Evolutionary conservation across 2,329 filamentous ascomycete genomes (phyloP), one percentile per base, ranked within the genome.

Genomic region (Coniochaeta sp.): DNA sequence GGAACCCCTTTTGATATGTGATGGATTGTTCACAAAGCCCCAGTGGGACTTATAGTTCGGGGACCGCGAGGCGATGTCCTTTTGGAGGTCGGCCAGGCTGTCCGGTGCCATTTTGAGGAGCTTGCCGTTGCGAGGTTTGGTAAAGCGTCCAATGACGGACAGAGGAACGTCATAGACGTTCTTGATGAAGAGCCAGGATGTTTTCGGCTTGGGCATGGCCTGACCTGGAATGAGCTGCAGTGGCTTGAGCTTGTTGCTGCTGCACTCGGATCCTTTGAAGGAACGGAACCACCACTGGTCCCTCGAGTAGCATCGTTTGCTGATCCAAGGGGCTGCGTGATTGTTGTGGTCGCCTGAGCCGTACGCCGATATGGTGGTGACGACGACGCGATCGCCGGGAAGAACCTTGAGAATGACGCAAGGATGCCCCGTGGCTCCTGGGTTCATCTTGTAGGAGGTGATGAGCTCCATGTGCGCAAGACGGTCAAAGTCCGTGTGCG

Each of bases 331-430:
- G 16, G 47, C 47, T 4, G 19, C 1, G 24, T 38, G 1, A 24
- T 63, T n/a, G 47, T 69, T 70, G 3, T 59, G 12, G 2, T 57
- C 30, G 10, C 63, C 59, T 1, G 68, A 70, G 4, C 55, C 24
- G 59, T 70, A 74, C 8, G 72, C 70, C n/a, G 70, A 71, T 36
- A 73, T 63, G 1, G 70, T 71, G 1, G 67, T 69, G 47, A 73
- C 59, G 4, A 70, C 63, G 36, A 65, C 68, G 40, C 67, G 54
- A 17, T 24, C 57, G 4, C 44, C 57, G 38, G 55, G 10, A 22
- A 55, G 57, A 8, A 59, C 58, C 17, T 63, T 63, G 10, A 74
- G 63, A 57, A 74, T 67, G 44, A 74, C 70, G 54, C 70, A 69
- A 0, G 72, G 72, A 59, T 74, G 71, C 36, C 59, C 42, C 1